Evolutionary conservation across 805 yeast species (phyloP).

Genomic region (Hanseniaspora clermontiae): DNA sequence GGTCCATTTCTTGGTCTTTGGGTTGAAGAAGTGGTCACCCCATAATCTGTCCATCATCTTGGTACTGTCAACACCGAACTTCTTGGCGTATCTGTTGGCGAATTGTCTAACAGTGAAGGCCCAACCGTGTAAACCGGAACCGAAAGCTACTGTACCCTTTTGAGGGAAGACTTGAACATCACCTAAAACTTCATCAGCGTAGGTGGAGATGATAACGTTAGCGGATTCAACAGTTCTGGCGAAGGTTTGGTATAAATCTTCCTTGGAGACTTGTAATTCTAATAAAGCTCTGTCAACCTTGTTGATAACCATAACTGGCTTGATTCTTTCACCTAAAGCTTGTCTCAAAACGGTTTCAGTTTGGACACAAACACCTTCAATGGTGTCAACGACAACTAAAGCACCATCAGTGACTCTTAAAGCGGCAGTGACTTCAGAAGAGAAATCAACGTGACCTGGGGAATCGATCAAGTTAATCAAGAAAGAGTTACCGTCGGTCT

Average conservation of each 20-base stretch:
- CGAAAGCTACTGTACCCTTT: constrained; percentile 97
- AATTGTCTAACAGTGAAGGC: constrained; percentile 99
- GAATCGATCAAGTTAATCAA: constrained; percentile 97
- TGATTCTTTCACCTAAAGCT: constrained; percentile 97
- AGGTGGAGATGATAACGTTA: constrained; percentile 94
- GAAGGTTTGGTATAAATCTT: constrained; percentile 96
- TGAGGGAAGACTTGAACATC: constrained; percentile 98
- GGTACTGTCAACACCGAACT: constrained; percentile 94
- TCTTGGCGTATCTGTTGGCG: constrained; percentile 95
- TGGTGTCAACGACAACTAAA: constrained; percentile 95
- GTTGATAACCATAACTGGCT: constrained; percentile 97
- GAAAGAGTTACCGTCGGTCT: constrained; percentile 80
- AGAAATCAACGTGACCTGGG: constrained; percentile 99
- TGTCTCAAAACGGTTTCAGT: constrained; percentile 99
- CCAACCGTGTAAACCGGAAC: constrained; percentile 99
- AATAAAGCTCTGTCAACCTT: constrained; percentile 99
- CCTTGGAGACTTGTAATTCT: constrained; percentile 97
- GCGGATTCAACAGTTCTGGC: constrained; percentile 98
- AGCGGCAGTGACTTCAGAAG: constrained; percentile 99
- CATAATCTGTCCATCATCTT: constrained; percentile 99
- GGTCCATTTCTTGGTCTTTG: constrained; percentile 99
- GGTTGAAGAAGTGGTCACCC: constrained; percentile 99
- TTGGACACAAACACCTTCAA: constrained; percentile 99
- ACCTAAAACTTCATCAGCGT: constrained; percentile 81
- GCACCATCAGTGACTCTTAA: constrained; percentile 99